phyloP scores from a whole-genome alignment of 208 protist genomes.

The Porcisia deanei region DNA sequence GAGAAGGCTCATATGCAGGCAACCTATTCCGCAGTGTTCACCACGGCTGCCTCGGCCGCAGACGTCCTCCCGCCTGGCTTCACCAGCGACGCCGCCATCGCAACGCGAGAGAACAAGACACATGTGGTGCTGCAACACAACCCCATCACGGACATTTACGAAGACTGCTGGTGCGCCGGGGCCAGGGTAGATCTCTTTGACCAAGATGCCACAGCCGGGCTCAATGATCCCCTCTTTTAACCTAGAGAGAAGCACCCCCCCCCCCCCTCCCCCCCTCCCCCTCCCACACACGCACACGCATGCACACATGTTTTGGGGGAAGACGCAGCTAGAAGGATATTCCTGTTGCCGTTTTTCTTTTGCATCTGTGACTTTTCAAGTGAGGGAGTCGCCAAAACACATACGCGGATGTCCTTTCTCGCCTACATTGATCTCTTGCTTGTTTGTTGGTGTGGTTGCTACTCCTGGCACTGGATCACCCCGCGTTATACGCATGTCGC shows the following conservation, averaged over 20 bases:
- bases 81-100: constrained; percentile 19
- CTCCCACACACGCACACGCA: neutral
- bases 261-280: no score
- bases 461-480: neutral
- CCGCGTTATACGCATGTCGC: no score
- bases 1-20: neutral
- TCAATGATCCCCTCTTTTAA: constrained; percentile 65
- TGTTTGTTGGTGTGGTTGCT: neutral
- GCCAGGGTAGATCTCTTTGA: constrained; percentile 32
- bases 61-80: constrained; percentile 28
- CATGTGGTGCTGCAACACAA: constrained; percentile 61
- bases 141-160: constrained; percentile 65
- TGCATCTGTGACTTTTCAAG: neutral
- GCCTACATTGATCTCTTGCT: neutral
- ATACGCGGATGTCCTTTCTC: neutral
- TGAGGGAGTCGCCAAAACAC: neutral
- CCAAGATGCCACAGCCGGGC: constrained; percentile 37
- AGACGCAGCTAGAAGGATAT: neutral
- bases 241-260: neutral
- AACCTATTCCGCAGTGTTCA: constrained; percentile 13
- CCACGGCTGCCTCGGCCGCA: neutral
- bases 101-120: constrained; percentile 31
- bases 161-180: constrained; percentile 41
- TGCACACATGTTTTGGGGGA: neutral
- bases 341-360: neutral